Evolutionary conservation across 139 green algal species (phyloP), one percentile per base, ranked within the genome.

Genomic region (Micractinium sp.): DNA sequence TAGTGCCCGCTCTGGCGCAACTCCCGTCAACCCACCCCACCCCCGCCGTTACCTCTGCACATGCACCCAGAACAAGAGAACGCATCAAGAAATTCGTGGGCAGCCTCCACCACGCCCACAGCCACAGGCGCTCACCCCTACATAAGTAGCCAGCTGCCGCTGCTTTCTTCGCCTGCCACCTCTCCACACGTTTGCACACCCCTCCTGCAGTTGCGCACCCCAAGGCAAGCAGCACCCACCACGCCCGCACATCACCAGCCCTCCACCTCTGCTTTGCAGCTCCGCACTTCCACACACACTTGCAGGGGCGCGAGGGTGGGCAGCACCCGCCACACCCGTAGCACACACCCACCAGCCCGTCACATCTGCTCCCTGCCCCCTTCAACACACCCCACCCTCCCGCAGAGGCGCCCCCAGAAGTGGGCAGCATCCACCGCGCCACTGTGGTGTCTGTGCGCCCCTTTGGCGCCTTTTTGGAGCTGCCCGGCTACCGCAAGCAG

Each of bases 381-480:
- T 16, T 20, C 71, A 77, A 20, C 25, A 23, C 31, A 23, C 13
- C 56, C 60, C 47, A 29, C 71, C 18, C 84, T 27, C 63, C 22
- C 18, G 81, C 73, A 87, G 90, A 92, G 3, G 69, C 75, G 33
- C 85, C 91, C 16, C 92, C 93, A 0, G 81, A 85, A n/a, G 81
- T 95, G 39, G 90, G 92, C 82, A 90, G 47, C 47, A 90, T 95
- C 47, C 92, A 95, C 78, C 80, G 82, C 36, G 94, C 91, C 23
- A 91, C 36, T 9, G 91, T 96, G 35, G 75, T 69, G 29, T 90
- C 86, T 27, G 76, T 95, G 20, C 90, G 88, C 0, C 90, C 90
- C n/a, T 94, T 94, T 85, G 93, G 93, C 25, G 66, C 90, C 18
- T 95, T 95, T 88, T 90, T 95, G 47, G 85, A 88, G 74, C 79